phyloP scores from a whole-genome alignment of 805 yeast genomes.

The Sungouiella thailandica region DNA sequence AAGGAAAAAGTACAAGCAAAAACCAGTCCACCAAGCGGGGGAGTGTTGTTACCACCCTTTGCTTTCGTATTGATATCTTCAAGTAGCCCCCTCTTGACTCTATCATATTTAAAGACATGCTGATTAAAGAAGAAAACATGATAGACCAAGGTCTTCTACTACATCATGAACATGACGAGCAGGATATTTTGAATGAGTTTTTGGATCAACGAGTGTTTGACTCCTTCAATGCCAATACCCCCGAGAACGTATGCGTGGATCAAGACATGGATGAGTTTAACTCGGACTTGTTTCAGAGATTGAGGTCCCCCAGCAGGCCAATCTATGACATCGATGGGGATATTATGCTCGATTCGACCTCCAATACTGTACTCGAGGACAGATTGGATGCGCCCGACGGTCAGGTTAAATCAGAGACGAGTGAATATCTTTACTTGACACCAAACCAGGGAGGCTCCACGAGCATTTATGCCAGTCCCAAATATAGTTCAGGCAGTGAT shows the following conservation, averaged over 20 bases:
- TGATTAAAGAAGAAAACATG: constrained; percentile 20
- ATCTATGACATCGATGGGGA: background rate
- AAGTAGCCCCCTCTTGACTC: background rate
- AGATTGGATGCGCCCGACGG: background rate
- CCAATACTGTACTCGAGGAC: background rate
- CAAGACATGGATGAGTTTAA: background rate
- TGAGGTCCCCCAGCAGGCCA: background rate
- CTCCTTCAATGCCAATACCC: constrained; percentile 17
- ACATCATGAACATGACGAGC: constrained; percentile 25
- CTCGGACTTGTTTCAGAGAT: constrained; percentile 3
- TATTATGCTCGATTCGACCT: background rate
- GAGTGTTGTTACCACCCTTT: background rate
- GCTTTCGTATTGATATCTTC: background rate
- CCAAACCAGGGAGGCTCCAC: constrained; percentile 9
- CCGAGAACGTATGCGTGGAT: constrained; percentile 5
- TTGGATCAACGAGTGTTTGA: constrained; percentile 50
- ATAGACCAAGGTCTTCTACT: constrained; percentile 19
- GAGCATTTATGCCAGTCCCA: constrained; percentile 19
- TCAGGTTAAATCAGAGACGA: background rate
- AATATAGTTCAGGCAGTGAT: constrained; percentile 3
- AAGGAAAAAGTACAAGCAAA: background rate
- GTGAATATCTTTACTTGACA: constrained; percentile 21
- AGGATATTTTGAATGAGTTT: constrained; percentile 54
- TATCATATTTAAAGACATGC: constrained; percentile 7
- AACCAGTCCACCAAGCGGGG: background rate